Evolutionary conservation across 2,329 filamentous ascomycete species (phyloP).

Genomic region (Fusarium torreyae): DNA sequence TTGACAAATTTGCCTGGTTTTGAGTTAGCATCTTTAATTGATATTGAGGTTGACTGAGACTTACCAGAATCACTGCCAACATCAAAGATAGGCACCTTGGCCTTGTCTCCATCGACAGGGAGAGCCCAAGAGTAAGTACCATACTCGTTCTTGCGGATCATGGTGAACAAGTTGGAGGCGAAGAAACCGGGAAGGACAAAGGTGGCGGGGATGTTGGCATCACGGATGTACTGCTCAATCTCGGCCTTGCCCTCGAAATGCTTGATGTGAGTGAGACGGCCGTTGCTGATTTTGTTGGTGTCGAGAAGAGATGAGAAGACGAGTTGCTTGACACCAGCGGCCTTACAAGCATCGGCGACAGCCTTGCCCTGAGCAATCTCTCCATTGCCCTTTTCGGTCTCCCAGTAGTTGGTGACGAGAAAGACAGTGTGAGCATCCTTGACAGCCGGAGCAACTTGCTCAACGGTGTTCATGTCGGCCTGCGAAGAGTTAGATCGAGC

Average conservation of each 20-base stretch:
- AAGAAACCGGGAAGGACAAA: constrained; percentile 69
- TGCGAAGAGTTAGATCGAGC: constrained; percentile 32
- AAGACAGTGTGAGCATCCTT: constrained; percentile 61
- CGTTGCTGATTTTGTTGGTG: constrained; percentile 56
- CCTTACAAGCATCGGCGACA: constrained; percentile 62
- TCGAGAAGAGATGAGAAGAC: constrained; percentile 64
- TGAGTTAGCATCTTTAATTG: rapidly evolving
- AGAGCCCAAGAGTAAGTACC: constrained; percentile 50
- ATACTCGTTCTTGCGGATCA: constrained; percentile 51
- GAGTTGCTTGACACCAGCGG: constrained; percentile 61
- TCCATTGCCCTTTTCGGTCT: constrained; percentile 52
- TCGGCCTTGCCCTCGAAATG: constrained; percentile 72
- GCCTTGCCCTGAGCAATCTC: constrained; percentile 61
- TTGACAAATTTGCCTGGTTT: constrained; percentile 53
- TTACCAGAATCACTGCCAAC: constrained; percentile 59
- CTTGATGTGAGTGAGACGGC: constrained; percentile 56
- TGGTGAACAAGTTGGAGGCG: constrained; percentile 64
- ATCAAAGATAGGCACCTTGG: constrained; percentile 58
- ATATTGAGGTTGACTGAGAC: rapidly evolving
- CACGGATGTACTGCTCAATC: constrained; percentile 70
- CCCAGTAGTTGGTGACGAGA: constrained; percentile 59
- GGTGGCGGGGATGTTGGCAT: constrained; percentile 62
- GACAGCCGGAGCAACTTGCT: constrained; percentile 57
- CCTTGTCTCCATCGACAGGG: constrained; percentile 52
- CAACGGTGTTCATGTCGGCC: constrained; percentile 59